Base-by-base conservation (phyloP, 345 rosid species). In the Acer negundo region DNA sequence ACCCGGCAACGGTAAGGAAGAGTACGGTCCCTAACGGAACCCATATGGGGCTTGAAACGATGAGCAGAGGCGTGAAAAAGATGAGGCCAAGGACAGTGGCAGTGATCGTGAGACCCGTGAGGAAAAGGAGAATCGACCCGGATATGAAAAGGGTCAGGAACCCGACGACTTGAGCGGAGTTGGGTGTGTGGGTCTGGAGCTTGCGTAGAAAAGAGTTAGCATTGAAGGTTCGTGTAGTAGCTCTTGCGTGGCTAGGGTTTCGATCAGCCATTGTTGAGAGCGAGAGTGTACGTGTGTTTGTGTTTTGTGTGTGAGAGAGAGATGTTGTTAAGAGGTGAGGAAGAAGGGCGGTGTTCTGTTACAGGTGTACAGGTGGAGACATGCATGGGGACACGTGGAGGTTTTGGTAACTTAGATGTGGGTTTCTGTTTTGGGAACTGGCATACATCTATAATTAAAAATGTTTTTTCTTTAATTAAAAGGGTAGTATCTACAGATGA, bases 1-100 rank as follows among this genome's bases (percentile, higher is more conserved):
- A 73, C 42, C 88, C 90, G 2, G 90, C 87, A 0, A 74, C 40
- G 13, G 78, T 31, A 1, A 86, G 7, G 77, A 88, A 80, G 26
- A 91, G 69, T 70, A 87, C 63, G 13, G 82, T 19, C 70, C 70
- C 86, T 0, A 83, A 59, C 0, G 99, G 95, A 23, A 94, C 56
- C 94, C 99, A 95, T 13, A 92, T 79, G 19, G 98, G 98, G 87
- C 96, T 89, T 10, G 89, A 82, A 63, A 95, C 4, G 49, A 95
- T 72, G 67, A 92, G 80, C 77, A 93, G 23, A 7, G 98, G 97
- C 63, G 91, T 67, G 49, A 88, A 80, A 78, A 89, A 77, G 73
- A 92, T 81, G 26, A 95, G 75, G 42, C 86, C 90, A 16, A 90
- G 74, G 67, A 87, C 69, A 49, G 75, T 35, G 3, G 80, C 86